Evolutionary conservation across 495 filamentous ascomycete genomes (phyloP).

Genomic region (Pyronema domesticum): DNA sequence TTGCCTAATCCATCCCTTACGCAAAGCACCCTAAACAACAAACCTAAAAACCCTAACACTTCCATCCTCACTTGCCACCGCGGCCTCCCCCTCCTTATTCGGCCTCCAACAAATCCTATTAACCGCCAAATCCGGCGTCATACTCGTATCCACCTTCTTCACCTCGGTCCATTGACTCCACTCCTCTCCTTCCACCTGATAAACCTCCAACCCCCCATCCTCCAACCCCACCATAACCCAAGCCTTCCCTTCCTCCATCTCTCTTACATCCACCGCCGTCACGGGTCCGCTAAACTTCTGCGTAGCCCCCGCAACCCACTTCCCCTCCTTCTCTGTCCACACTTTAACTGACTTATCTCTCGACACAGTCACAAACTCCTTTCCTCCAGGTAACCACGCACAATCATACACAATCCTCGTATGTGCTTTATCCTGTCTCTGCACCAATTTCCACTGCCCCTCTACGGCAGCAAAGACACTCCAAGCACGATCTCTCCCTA

Average conservation of each 20-base stretch:
- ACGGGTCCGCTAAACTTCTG: constrained; percentile 42
- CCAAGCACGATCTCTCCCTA: constrained; percentile 85
- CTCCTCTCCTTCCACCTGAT: constrained; percentile 25
- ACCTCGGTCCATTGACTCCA: constrained; percentile 32
- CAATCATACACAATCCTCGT: constrained; percentile 75
- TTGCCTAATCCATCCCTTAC: no score
- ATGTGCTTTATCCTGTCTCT: constrained; percentile 67
- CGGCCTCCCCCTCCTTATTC: constrained; percentile 37
- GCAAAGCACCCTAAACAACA: background rate
- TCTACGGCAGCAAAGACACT: constrained; percentile 45
- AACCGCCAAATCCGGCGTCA: constrained; percentile 53
- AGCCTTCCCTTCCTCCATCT: constrained; percentile 27
- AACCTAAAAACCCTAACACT: constrained; percentile 58
- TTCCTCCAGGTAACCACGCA: constrained; percentile 49
- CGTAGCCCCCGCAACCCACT: constrained; percentile 33
- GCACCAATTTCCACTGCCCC: constrained; percentile 26
- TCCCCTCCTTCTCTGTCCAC: constrained; percentile 36
- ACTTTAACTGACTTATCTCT: constrained; percentile 73
- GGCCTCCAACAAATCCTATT: constrained; percentile 66
- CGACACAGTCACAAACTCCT: constrained; percentile 63
- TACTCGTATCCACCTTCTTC: constrained; percentile 30
- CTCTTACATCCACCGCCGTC: constrained; percentile 56
- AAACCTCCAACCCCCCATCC: constrained; percentile 34
- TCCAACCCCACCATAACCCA: constrained; percentile 54
- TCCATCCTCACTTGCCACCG: constrained; percentile 66